A percentile compares a stretch with the other conserved stretches of the same genome.
These are phyloP conservation scores for Scedosporium aurantiacum DNA, from an alignment of 2,329 filamentous ascomycete species.

Conservation along the genomic window DNA sequence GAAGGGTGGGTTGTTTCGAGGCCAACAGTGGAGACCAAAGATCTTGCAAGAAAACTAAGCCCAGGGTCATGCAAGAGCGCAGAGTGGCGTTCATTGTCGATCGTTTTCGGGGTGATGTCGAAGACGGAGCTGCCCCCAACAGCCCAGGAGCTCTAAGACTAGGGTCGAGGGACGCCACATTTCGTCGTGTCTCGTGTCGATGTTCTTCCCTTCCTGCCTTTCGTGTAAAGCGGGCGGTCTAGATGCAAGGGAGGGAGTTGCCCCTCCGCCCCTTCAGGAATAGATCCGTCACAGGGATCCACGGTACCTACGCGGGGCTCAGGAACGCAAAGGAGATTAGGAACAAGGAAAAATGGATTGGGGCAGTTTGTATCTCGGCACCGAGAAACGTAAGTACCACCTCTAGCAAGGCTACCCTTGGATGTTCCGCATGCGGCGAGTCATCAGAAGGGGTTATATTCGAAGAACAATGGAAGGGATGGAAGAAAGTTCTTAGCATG, in stretches of 20 bases:
- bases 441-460: not conserved
- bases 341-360: not conserved
- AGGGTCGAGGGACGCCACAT: not conserved
- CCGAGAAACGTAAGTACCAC: not conserved
- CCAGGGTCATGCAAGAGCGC: not conserved
- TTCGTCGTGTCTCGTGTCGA: not conserved
- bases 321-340: constrained; percentile 5
- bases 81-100: not conserved
- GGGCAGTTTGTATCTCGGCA: not conserved
- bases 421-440: not conserved
- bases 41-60: not conserved
- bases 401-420: not conserved
- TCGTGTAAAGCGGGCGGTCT: constrained; percentile 2
- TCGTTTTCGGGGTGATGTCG: not conserved
- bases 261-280: constrained; percentile 2
- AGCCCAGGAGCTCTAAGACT: not conserved
- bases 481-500: not conserved
- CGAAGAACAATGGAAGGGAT: constrained; percentile 10
- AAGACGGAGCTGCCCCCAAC: not conserved
- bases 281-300: not conserved
- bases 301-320: constrained; percentile 3
- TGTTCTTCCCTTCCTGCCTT: not conserved
- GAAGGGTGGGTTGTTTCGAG: not conserved
- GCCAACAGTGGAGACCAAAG: not conserved
- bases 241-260: constrained; percentile 2